These are phyloP conservation scores for Poa annua DNA, from an alignment of 176 grass and related monocot species.

Conservation along the genomic window DNA sequence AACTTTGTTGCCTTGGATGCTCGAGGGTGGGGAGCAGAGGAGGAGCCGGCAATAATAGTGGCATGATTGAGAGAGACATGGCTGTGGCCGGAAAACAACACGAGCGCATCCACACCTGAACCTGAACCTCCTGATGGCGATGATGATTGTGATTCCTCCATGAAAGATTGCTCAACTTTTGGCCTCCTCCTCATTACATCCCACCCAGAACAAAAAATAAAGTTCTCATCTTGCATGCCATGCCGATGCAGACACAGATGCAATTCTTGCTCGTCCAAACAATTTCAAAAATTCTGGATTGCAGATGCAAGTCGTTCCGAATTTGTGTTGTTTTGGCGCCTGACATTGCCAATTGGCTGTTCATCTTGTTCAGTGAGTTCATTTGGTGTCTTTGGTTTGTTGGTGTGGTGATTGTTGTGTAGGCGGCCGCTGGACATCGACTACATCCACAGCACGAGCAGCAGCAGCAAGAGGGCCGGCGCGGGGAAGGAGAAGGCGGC, in stretches of 20 bases:
- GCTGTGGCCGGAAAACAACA: not conserved
- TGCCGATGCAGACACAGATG: not conserved
- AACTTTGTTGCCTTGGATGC: constrained; percentile 48
- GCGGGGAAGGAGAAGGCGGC: constrained; percentile 62
- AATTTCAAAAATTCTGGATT: not conserved
- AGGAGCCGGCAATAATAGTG: constrained; percentile 50
- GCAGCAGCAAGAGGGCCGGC: constrained; percentile 70
- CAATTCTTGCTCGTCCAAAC: not conserved
- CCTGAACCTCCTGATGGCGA: constrained; percentile 43
- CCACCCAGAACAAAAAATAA: not conserved
- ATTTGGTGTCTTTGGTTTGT: not conserved
- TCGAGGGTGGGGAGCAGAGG: constrained; percentile 51
- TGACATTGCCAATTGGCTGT: not conserved
- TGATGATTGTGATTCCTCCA: constrained; percentile 45
- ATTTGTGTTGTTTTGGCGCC: not conserved
- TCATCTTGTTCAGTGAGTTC: not conserved
- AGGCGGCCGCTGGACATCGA: constrained; percentile 98
- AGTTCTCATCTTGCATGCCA: constrained; percentile 24
- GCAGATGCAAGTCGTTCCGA: not conserved
- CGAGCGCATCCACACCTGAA: not conserved
- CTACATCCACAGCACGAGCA: constrained; percentile 75
- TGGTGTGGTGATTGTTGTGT: not conserved
- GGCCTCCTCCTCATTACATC: constrained; percentile 21
- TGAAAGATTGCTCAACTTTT: not conserved
- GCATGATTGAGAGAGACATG: constrained; percentile 54